Conservation (phyloP, 2,329 filamentous ascomycete genomes). For the Paracamarosporium sp. region DNA sequence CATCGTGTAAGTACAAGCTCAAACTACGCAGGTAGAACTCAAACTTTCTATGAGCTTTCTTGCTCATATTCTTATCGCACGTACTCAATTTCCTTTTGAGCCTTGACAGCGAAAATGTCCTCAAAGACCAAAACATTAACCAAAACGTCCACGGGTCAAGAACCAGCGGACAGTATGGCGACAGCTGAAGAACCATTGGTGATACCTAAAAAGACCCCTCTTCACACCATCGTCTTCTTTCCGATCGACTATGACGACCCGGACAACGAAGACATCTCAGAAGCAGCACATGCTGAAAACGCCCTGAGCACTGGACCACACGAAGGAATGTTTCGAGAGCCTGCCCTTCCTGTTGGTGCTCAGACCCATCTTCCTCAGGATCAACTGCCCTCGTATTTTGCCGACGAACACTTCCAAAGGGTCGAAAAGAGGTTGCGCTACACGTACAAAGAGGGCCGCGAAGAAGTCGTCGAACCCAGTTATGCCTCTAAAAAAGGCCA, state of each 20-base stretch:
- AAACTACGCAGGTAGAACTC: no score
- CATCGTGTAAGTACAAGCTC: no score
- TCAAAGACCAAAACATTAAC: no score
- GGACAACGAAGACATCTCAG: not conserved
- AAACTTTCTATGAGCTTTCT: no score
- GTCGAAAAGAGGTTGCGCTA: not conserved
- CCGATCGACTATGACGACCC: not conserved
- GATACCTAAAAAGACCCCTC: not conserved
- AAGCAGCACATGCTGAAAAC: not conserved
- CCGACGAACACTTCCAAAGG: not conserved
- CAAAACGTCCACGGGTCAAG: no score
- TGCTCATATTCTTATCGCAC: no score
- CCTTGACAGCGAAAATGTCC: no score
- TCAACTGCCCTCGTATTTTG: not conserved
- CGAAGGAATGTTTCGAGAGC: not conserved
- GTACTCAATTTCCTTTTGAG: no score
- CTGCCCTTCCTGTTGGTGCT: not conserved
- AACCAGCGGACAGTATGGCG: no score
- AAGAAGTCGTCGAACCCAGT: not conserved
- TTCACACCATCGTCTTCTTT: conserved; percentile 1
- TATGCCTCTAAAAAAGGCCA: not conserved
- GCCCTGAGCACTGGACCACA: not conserved
- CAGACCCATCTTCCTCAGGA: not conserved
- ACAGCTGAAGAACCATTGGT: no score
- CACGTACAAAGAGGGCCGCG: not conserved